Evolutionary conservation across 1,139 yeast species (phyloP), one percentile per base, ranked within the genome.

Genomic region (Suhomyces maxii): DNA sequence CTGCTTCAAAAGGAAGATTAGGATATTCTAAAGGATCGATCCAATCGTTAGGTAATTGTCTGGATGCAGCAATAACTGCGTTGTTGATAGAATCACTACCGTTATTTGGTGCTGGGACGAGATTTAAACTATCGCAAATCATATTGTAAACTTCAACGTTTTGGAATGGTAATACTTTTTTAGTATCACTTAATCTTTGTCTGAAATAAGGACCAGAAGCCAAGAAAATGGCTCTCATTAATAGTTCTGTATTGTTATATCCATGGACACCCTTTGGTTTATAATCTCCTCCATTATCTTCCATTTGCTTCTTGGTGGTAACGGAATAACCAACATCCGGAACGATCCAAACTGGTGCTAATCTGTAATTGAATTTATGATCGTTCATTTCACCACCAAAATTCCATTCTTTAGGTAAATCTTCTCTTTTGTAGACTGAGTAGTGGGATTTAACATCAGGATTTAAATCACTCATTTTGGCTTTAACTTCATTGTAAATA

Each of bases 341-440:
- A 1, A 90, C 70, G 3, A 91, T 65, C 93, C 97, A 89, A 12
- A 90, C 64, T 1, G 96, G 96, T 0, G 97, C 96, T 34, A 89
- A 70, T 49, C 96, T 73, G 42, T 80, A 72, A 47, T 76, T 70
- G 58, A 76, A 86, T 39, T 59, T 59, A 47, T 77, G 77, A 13
- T 65, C 68, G 8, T 63, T 50, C 1, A 52, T 30, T 1, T 65
- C 56, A 11, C 84, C 83, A 7, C 91, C 90, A 67, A 87, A 87
- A 26, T 84, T 65, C 80, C 86, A 83, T 47, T 80, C 82, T 8
- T 62, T 53, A 0, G 93, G 91, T 36, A 88, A 62, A 31, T 84
- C 82, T 37, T 84, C 87, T 23, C 73, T 71, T 41, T 68, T 64
- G 58, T 73, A 85, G 2, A 86, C 72, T 7, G 68, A 56, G 63